These are phyloP conservation scores for Nephelium lappaceum DNA, from an alignment of 345 rosid genomes.

Conservation along the genomic window DNA sequence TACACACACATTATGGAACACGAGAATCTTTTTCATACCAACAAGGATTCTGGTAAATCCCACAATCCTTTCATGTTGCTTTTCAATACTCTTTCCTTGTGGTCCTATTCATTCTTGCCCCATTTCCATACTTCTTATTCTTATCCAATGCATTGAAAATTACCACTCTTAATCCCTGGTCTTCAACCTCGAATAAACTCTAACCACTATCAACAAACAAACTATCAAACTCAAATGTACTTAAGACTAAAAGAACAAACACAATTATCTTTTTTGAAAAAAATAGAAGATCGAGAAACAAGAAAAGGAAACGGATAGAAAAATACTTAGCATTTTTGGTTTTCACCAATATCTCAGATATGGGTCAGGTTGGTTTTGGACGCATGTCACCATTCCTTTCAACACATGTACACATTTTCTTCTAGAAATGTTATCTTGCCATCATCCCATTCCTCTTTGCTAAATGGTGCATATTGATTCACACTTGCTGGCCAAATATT, in stretches of 20 bases:
- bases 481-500: conserved; percentile 90
- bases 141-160: conserved; percentile 74
- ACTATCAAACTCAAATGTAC: background rate
- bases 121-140: conserved; percentile 77
- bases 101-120: conserved; percentile 60
- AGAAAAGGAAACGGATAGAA: too few relatives aligned
- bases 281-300: too few relatives aligned
- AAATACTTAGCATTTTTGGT: too few relatives aligned
- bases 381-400: conserved; percentile 21
- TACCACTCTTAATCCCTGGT: conserved; percentile 78
- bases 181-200: conserved; percentile 58
- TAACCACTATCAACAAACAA: conserved; percentile 18
- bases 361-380: too few relatives aligned
- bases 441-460: conserved; percentile 84
- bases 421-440: conserved; percentile 55
- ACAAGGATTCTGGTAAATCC: conserved; percentile 41
- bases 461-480: conserved; percentile 72
- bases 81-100: conserved; percentile 74
- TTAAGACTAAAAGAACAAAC: background rate
- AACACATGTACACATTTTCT: conserved; percentile 35
- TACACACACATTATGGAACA: conserved; percentile 58
- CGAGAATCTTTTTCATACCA: conserved; percentile 72
- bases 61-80: conserved; percentile 61
- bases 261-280: background rate
- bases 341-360: too few relatives aligned